Base-by-base conservation (phyloP, 306 rosid genomes). In the Cucurbita moschata region DNA sequence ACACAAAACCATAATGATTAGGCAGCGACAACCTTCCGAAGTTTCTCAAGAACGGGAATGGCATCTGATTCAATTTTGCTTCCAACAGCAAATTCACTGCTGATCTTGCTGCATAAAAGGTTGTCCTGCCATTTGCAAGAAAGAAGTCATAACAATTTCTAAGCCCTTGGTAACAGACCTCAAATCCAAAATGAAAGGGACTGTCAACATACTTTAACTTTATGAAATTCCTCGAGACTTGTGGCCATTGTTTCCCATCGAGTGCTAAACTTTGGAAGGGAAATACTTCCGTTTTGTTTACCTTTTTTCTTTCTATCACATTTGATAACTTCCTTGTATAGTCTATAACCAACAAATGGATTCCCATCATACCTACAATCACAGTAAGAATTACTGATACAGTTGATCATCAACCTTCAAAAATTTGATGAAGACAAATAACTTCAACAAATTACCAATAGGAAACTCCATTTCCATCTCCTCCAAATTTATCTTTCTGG, bases 171-270 rank as follows among this genome's bases (percentile, higher is more conserved):
- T 15, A 46, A 47, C 10, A 9, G 18, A 46, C 44, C 5, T 58
- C 56, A 67, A 37, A 1, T 70, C 71, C 72, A 60, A 40, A 30
- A 44, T 8, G 7, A 35, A 73, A 43, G 19, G 26, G 35, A 56
- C 42, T 78, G 74, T 74, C 72, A 44, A 65, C 79, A 79, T 83
- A 90, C 98, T 59, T 67, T 84, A 81, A 84, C 82, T 85, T 83
- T 72, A n/a, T 80, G 80, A 81, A 92, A 87, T 71, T 87, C 91
- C 74, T 87, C 82, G 8, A 87, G 85, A 83, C 79, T 83, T 72
- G 96, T 84, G 35, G 97, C 98, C 67, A 94, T 68, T 44, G 92
- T 90, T 87, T 94, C 92, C 98, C 98, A 94, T 52, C 78, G 84
- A 63, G 78, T 82, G 73, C 57, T 82, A 72, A 81, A 63, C 57